A percentile compares a stretch with the other conserved stretches of the same genome.
Evolutionary conservation across 441 rosid genomes (phyloP).

Genomic region (Adansonia madagascariensis): DNA sequence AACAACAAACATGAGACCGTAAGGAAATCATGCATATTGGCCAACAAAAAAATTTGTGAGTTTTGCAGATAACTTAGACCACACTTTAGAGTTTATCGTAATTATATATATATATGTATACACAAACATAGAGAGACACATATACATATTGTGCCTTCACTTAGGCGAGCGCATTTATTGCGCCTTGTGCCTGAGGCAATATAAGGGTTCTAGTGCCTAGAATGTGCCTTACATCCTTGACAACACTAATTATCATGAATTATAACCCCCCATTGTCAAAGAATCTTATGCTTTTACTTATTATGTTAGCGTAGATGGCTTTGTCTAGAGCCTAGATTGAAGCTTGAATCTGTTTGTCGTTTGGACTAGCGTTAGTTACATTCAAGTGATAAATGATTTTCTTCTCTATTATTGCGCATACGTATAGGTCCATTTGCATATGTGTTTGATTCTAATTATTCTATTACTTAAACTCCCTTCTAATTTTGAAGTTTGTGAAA

Average conservation of each 20-base stretch:
- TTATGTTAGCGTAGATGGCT: conserved; percentile 4
- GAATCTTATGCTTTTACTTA: conserved; percentile 1
- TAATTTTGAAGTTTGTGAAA: neutral
- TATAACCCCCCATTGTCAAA: neutral
- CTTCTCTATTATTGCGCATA: neutral
- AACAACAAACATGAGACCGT: no score
- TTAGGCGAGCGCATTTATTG: no score
- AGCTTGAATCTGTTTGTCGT: neutral
- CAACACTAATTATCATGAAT: neutral
- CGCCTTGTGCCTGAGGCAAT: no score
- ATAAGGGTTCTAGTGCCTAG: no score
- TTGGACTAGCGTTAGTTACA: neutral
- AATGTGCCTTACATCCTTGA: no score
- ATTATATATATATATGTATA: no score
- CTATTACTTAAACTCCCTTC: neutral
- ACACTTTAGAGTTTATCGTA: no score
- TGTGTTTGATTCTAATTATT: neutral
- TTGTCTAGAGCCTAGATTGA: neutral
- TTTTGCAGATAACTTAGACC: no score
- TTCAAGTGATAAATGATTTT: neutral
- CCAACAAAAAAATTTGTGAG: no score
- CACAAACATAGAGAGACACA: no score
- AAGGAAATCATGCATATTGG: no score
- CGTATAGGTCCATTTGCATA: neutral
- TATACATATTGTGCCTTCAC: no score